phyloP scores from a whole-genome alignment of 208 protist genomes.

The Trypanosoma congolense region DNA sequence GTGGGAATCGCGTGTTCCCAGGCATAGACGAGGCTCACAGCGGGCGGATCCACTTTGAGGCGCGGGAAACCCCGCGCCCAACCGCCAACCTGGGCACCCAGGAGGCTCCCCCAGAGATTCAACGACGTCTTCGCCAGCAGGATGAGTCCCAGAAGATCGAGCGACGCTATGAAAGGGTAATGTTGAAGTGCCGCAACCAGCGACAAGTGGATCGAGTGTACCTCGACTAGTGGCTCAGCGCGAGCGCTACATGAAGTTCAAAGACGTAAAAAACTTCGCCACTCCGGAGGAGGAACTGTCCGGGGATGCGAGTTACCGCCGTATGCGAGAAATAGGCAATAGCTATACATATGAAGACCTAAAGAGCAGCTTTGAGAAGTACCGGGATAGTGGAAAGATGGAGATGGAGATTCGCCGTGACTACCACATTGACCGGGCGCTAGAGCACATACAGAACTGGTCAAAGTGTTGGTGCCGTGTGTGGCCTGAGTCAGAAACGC shows the following conservation, averaged over 20 bases:
- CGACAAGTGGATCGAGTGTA: conserved; percentile 58
- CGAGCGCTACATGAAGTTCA: conserved; percentile 41
- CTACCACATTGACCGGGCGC: conserved; percentile 55
- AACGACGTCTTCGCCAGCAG: conserved; percentile 15
- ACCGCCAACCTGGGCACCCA: conserved; percentile 17
- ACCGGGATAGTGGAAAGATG: conserved; percentile 55
- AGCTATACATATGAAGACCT: conserved; percentile 48
- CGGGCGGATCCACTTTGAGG: conserved; percentile 26
- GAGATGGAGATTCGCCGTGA: conserved; percentile 56
- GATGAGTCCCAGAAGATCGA: conserved; percentile 33
- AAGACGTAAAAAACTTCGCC: conserved; percentile 28
- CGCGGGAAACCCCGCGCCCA: conserved; percentile 20
- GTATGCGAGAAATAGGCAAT: conserved; percentile 34
- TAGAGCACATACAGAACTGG: conserved; percentile 65
- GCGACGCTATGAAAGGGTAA: conserved; percentile 23
- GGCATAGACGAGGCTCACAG: conserved; percentile 50
- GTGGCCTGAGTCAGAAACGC: conserved; percentile 27
- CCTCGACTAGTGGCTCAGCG: conserved; percentile 31
- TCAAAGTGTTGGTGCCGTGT: conserved; percentile 53
- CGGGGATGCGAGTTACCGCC: conserved; percentile 32
- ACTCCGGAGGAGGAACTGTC: conserved; percentile 40
- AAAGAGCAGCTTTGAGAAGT: conserved; percentile 48
- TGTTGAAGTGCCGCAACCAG: conserved; percentile 45
- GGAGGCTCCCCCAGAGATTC: conserved; percentile 22
- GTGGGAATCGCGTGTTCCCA: conserved; percentile 51